Conservation (phyloP, 2,329 filamentous ascomycete species). For the Alternaria postmessia region DNA sequence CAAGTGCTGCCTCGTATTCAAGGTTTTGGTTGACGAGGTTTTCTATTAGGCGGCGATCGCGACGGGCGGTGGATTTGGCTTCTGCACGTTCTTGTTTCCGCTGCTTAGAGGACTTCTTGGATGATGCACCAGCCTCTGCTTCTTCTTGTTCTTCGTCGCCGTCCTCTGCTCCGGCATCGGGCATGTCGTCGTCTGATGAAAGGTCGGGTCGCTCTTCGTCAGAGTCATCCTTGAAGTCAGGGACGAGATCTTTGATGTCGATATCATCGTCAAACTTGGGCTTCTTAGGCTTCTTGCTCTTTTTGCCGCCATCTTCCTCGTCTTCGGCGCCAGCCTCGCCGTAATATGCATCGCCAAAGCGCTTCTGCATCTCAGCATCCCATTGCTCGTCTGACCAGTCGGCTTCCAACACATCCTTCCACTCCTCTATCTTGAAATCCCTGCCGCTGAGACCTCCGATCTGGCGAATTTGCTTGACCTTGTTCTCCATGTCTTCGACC, state of each 20-base stretch:
- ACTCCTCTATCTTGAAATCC: slow-evolving; percentile 76
- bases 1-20: slow-evolving; percentile 71
- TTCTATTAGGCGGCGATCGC: slow-evolving; percentile 84
- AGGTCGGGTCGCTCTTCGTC: slow-evolving; percentile 78
- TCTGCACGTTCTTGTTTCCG: slow-evolving; percentile 58
- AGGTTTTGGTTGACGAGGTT: slow-evolving; percentile 84
- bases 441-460: slow-evolving; percentile 81
- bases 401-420: slow-evolving; percentile 83
- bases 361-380: slow-evolving; percentile 87
- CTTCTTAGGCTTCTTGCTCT: slow-evolving; percentile 72
- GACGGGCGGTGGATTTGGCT: slow-evolving; percentile 75
- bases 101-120: slow-evolving; percentile 56
- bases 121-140: slow-evolving; percentile 21
- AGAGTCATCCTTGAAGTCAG: slow-evolving; percentile 80
- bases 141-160: slow-evolving; percentile 34
- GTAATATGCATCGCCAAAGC: slow-evolving; percentile 93
- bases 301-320: slow-evolving; percentile 46
- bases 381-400: slow-evolving; percentile 89
- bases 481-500: slow-evolving; percentile 87
- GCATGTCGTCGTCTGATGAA: slow-evolving; percentile 56
- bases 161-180: slow-evolving; percentile 55
- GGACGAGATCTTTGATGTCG: slow-evolving; percentile 90
- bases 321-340: slow-evolving; percentile 66
- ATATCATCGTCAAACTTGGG: slow-evolving; percentile 97
- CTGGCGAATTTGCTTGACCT: slow-evolving; percentile 86